A percentile compares a stretch with the other conserved stretches of the same genome.
These are phyloP conservation scores for Elsinoe perseae DNA, from an alignment of 2,329 filamentous ascomycete species.

Conservation along the genomic window DNA sequence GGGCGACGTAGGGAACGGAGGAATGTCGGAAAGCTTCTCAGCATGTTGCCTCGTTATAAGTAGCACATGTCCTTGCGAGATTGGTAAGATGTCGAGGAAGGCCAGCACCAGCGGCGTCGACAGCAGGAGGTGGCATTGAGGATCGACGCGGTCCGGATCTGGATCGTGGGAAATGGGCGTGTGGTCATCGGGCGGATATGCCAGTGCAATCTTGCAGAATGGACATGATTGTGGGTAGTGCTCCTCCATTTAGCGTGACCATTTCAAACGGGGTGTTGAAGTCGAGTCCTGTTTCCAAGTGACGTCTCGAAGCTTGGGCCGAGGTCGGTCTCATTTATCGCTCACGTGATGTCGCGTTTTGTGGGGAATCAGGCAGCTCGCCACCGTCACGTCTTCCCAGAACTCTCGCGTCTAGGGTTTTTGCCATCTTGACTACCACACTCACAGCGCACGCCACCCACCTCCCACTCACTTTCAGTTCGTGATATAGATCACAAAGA, in stretches of 20 bases:
- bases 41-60: constrained; percentile 71
- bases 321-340: background rate
- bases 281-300: background rate
- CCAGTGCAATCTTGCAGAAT: constrained; percentile 51
- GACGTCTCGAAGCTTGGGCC: constrained; percentile 9
- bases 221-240: constrained; percentile 44
- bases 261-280: background rate
- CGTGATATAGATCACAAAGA: background rate
- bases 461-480: background rate
- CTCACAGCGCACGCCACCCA: background rate
- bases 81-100: constrained; percentile 88
- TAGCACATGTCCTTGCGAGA: constrained; percentile 74
- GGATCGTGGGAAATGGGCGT: constrained; percentile 27
- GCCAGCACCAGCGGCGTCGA: constrained; percentile 71
- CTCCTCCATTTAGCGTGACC: constrained; percentile 10
- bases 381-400: constrained; percentile 10
- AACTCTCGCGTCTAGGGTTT: constrained; percentile 3
- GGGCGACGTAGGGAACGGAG: constrained; percentile 16
- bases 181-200: constrained; percentile 37
- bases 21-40: constrained; percentile 66
- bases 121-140: constrained; percentile 56
- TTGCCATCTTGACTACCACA: background rate
- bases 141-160: constrained; percentile 27
- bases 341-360: constrained; percentile 13
- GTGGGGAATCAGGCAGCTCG: constrained; percentile 6